A percentile compares a stretch with the other conserved stretches of the same genome.
These are phyloP conservation scores for Anisogramma anomala DNA, from an alignment of 2,329 filamentous ascomycete species.

Conservation along the genomic window DNA sequence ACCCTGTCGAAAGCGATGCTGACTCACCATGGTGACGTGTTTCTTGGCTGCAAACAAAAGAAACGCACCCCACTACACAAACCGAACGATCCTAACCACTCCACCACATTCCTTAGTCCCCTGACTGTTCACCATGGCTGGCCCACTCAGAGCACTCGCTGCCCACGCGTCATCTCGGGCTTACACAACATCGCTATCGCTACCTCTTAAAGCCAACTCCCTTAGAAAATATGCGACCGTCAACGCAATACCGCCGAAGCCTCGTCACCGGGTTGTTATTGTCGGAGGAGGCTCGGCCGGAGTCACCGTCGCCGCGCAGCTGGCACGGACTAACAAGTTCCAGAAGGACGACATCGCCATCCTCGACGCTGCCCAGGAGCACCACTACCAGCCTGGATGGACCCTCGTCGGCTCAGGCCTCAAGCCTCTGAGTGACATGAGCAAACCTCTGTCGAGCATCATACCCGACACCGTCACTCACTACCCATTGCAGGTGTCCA, in stretches of 20 bases:
- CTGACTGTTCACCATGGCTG: slow-evolving; percentile 1
- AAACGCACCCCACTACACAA: too few species aligned
- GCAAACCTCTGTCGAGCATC: slow-evolving; percentile 20
- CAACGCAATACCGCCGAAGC: slow-evolving; percentile 14
- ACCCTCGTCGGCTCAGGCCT: slow-evolving; percentile 28
- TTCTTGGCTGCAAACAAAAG: too few species aligned
- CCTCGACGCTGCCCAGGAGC: slow-evolving; percentile 23
- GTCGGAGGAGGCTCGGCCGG: slow-evolving; percentile 18
- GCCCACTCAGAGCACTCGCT: slow-evolving; percentile 6
- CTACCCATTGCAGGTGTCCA: slow-evolving; percentile 24
- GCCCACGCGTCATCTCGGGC: slow-evolving; percentile 6
- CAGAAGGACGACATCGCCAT: slow-evolving; percentile 26
- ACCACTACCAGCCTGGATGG: slow-evolving; percentile 28
- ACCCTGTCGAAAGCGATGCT: too few species aligned
- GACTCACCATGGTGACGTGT: too few species aligned
- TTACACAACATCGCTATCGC: background rate
- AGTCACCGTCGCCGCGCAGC: slow-evolving; percentile 15
- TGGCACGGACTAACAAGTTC: slow-evolving; percentile 17
- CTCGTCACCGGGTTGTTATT: slow-evolving; percentile 16
- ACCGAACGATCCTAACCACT: too few species aligned
- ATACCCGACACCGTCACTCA: slow-evolving; percentile 25
- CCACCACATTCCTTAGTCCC: background rate
- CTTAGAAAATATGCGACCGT: slow-evolving; percentile 13
- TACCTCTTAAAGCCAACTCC: background rate
- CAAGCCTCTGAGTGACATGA: slow-evolving; percentile 20